Base-by-base conservation (phyloP, 176 grass and related monocot genomes). In the Thalia dealbata region DNA sequence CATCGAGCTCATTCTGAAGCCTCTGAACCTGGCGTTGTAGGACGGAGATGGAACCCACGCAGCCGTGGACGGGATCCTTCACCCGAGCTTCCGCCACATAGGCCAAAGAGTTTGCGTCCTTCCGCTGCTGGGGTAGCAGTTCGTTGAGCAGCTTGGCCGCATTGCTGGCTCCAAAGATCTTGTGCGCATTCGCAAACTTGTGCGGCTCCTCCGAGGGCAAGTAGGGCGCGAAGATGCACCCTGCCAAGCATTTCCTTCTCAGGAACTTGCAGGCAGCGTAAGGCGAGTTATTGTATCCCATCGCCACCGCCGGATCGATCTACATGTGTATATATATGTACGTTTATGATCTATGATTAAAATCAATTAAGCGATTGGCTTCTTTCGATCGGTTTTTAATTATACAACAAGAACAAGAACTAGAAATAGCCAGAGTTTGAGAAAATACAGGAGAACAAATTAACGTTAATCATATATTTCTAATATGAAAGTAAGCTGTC, bases 71-170 rank as follows among this genome's bases (percentile, higher is more conserved):
- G 7, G 64, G 64, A 32, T 67, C 64, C 30, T 67, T 67, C 28
- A 67, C 64, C 32, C 64, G 64, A 32, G 64, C 64, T n/a, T 67
- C 64, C 15, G 29, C 64, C 64, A 42, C 64, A 32, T 67, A 67
- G 64, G 64, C 64, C 15, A 67, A 28, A 15, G 64, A 67, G 64
- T 38, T 4, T 4, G 1, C 64, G 11, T 67, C 64, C 64, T 67
- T 32, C 64, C 64, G 64, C 18, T 67, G 64, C 29, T 67, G 64
- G 21, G 64, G 64, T 14, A 67, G 64, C 32, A 67, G 30, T 32
- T 67, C 64, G 64, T 67, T 67, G 32, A 67, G 64, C 10, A 67
- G 64, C 64, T 67, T 67, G 7, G 64, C 30, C 32, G 43, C 64
- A 28, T 67, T 42, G 64, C 64, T 67, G 64, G 64, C 64, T 3